Conservation (phyloP, 129 eudicot species). For the Artemisia tridentata region DNA sequence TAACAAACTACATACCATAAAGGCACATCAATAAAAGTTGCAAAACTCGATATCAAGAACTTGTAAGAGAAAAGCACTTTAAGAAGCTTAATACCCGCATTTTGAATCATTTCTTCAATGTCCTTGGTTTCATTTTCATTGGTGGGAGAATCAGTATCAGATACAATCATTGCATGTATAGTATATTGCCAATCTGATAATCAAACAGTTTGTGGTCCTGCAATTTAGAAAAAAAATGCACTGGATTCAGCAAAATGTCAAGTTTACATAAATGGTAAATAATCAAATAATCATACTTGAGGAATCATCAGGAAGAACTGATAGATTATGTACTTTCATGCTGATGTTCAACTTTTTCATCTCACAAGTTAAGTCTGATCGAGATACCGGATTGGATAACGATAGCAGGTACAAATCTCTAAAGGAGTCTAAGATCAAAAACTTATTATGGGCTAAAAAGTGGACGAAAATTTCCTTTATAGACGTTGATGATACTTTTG, state of each 20-base stretch:
- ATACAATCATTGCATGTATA: no score
- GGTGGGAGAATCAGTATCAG: no score
- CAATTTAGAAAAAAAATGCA: conserved; percentile 21
- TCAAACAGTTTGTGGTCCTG: conserved; percentile 77
- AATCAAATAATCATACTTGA: conserved; percentile 37
- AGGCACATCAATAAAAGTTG: conserved; percentile 6
- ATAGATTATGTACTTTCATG: conserved; percentile 63
- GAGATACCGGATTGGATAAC: conserved; percentile 43
- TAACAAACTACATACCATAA: not conserved
- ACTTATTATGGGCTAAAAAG: no score
- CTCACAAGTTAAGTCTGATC: conserved; percentile 42
- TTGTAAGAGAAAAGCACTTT: not conserved
- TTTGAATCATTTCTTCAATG: no score
- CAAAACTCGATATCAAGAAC: not conserved
- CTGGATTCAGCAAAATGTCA: conserved; percentile 24
- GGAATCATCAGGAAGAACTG: no score
- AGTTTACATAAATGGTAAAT: conserved; percentile 5
- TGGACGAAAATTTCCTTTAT: no score
- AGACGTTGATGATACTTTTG: no score
- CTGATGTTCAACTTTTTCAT: conserved; percentile 56
- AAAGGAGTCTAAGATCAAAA: conserved; percentile 67
- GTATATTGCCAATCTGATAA: conserved; percentile 77
- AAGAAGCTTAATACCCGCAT: conserved; percentile 41
- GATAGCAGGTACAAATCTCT: conserved; percentile 61
- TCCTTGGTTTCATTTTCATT: no score